Conservation (phyloP, 2,329 filamentous ascomycete genomes). For the Amauroascus niger region DNA sequence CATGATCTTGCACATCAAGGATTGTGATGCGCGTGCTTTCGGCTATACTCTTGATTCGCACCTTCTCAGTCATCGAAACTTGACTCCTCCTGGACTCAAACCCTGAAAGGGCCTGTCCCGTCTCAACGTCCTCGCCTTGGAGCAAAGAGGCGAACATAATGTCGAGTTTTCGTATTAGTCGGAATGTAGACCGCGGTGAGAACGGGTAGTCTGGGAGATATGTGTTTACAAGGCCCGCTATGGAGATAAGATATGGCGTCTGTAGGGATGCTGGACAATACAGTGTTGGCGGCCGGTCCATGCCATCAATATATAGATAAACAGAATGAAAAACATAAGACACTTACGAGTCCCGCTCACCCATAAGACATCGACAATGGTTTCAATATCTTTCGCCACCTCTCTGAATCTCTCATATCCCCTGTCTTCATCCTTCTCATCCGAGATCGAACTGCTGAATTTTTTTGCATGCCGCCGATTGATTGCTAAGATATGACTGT, state of each 20-base stretch:
- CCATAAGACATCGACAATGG: slow-evolving; percentile 73
- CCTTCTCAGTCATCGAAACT: slow-evolving; percentile 71
- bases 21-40: slow-evolving; percentile 64
- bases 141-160: slow-evolving; percentile 71
- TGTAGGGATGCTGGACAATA: slow-evolving; percentile 57
- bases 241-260: slow-evolving; percentile 69
- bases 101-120: slow-evolving; percentile 57
- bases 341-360: slow-evolving; percentile 71
- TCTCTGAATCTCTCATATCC: slow-evolving; percentile 57
- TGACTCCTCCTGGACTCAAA: slow-evolving; percentile 50
- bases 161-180: slow-evolving; percentile 67
- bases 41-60: slow-evolving; percentile 71
- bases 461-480: slow-evolving; percentile 47
- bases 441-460: slow-evolving; percentile 22
- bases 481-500: slow-evolving; percentile 43
- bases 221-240: slow-evolving; percentile 62
- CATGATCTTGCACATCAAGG: slow-evolving; percentile 50
- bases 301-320: background rate
- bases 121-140: slow-evolving; percentile 55
- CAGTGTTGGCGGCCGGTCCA: background rate
- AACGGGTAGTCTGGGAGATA: slow-evolving; percentile 65
- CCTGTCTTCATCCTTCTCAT: slow-evolving; percentile 31
- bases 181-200: slow-evolving; percentile 58
- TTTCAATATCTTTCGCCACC: slow-evolving; percentile 63
- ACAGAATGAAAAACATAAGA: background rate